These are phyloP conservation scores for Kodamaea fungicola DNA, from an alignment of 1,139 yeast genomes.

Conservation along the genomic window DNA sequence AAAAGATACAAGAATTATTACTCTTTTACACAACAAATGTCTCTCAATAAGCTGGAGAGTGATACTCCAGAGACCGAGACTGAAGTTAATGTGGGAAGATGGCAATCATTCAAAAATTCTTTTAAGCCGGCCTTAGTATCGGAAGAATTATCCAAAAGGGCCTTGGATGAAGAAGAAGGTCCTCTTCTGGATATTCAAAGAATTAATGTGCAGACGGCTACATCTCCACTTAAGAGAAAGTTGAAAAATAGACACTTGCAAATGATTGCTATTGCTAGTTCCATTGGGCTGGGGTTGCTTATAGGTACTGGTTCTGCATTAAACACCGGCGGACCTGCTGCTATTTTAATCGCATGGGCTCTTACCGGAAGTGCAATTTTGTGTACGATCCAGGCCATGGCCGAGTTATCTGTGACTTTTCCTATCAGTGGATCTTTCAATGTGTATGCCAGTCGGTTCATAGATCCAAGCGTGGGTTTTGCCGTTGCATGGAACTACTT, in stretches of 20 bases:
- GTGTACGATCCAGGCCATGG: constrained; percentile 34
- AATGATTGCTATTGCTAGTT: constrained; percentile 28
- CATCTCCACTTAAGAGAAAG: constrained; percentile 21
- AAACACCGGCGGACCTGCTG: constrained; percentile 55
- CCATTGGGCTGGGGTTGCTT: constrained; percentile 32
- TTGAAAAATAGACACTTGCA: constrained; percentile 23
- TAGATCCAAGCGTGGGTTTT: constrained; percentile 33
- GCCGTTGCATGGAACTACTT: constrained; percentile 37
- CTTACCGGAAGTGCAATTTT: constrained; percentile 28
- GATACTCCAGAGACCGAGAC: background rate
- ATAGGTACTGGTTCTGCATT: constrained; percentile 25
- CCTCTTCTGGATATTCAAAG: constrained; percentile 20
- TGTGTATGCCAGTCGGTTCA: constrained; percentile 29
- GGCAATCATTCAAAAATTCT: constrained; percentile 40
- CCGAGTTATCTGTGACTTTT: constrained; percentile 31
- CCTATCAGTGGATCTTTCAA: constrained; percentile 35
- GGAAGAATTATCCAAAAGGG: constrained; percentile 14
- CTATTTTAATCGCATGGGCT: constrained; percentile 48
- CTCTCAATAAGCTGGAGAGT: background rate
- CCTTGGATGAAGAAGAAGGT: constrained; percentile 19
- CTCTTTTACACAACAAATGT: no score
- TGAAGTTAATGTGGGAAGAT: constrained; percentile 17
- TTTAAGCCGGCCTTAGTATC: constrained; percentile 31
- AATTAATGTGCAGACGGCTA: constrained; percentile 20
- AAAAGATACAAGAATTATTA: no score